Base-by-base conservation (phyloP, 169 alveolate species). In the Eimeria sp. region DNA sequence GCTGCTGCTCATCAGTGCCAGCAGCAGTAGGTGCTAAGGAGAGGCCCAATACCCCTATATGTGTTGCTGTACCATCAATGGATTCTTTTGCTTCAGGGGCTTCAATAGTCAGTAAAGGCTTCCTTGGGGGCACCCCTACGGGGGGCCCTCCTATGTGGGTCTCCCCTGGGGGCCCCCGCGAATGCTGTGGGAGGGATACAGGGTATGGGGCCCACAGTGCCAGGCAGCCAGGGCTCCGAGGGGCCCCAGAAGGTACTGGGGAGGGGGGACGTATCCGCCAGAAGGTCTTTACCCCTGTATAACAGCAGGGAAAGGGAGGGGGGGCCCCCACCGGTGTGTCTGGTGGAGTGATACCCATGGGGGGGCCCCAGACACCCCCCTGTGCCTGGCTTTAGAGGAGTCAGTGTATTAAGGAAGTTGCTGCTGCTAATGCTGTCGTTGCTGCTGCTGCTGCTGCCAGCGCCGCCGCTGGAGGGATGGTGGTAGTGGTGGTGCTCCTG, bases 231-330 rank as follows among this genome's bases (percentile, higher is more conserved):
- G 27, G 11, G n/a, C n/a, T 5, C n/a, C 9, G 0, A 7, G 70
- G 82, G n/a, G 27, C 51, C 49, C 49, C 49, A 11, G 82, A 72
- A 27, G 82, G 22, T 16, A 40, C 5, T 11, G 88, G 65, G 65
- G 88, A 78, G 54, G 88, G 65, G 45, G 88, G 88, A 18, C 88
- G 57, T 18, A 78, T 78, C 45, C 88, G 88, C 47, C 45, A 45
- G 88, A 78, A 78, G 25, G 88, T 78, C 16, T 78, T 63, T 13
- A 78, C 61, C 5, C 88, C 88, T 27, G 65, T 49, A 22, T 13
- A 47, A 10, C 57, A 43, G 65, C 43, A 30, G 20, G 30, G 43
- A 78, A 73, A 27, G 25, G 84, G n/a, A 25, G 70, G 54, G 84
- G 84, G 54, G 5, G 54, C 84, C 18, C 57, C 51, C 18, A 14